Evolutionary conservation across 352 stramenopile genomes (phyloP).

Genomic region (Phytophthora litchii): DNA sequence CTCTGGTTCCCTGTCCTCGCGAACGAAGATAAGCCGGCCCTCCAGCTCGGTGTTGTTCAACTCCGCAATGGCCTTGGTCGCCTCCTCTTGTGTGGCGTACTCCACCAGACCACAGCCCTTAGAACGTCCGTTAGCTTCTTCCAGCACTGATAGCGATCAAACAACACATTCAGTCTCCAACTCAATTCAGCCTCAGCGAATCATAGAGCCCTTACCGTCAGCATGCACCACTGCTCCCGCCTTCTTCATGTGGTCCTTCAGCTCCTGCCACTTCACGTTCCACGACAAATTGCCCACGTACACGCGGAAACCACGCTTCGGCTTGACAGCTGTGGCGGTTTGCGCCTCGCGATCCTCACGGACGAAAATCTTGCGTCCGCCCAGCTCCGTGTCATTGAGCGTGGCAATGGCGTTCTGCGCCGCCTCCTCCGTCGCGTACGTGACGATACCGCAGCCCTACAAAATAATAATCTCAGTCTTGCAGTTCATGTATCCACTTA

Average conservation of each 20-base stretch:
- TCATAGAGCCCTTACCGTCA: conserved; percentile 47
- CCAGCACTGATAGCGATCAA: conserved; percentile 51
- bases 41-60: conserved; percentile 94
- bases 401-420: conserved; percentile 85
- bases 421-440: conserved; percentile 85
- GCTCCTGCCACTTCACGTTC: conserved; percentile 93
- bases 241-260: conserved; percentile 96
- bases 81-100: conserved; percentile 72
- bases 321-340: conserved; percentile 20
- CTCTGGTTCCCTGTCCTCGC: conserved; percentile 82
- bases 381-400: conserved; percentile 92
- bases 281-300: conserved; percentile 94
- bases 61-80: conserved; percentile 84
- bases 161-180: conserved; percentile 3
- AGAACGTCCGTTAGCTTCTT: conserved; percentile 85
- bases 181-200: not conserved
- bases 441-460: conserved; percentile 94
- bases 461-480: conserved; percentile 9
- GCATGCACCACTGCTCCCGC: conserved; percentile 83
- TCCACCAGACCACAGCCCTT: conserved; percentile 90
- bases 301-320: conserved; percentile 64
- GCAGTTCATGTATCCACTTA: conserved; percentile 1
- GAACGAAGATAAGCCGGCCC: conserved; percentile 89
- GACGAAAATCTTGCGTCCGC: conserved; percentile 94
- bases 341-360: conserved; percentile 91